phyloP scores from a whole-genome alignment of 78 protist species.

The Dictyostelium purpureum region DNA sequence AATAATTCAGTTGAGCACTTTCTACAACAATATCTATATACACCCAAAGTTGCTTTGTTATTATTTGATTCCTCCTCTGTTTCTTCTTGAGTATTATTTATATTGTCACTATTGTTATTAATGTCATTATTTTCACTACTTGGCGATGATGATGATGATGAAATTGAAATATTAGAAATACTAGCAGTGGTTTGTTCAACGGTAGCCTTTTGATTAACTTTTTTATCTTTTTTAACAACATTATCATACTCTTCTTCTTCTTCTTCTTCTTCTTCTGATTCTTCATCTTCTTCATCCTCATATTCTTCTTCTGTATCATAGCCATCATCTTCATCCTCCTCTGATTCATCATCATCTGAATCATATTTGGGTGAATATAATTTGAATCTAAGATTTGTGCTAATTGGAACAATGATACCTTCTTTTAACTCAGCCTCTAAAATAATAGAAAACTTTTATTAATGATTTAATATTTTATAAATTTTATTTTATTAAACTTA shows the following conservation, averaged over 20 bases:
- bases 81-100: background rate
- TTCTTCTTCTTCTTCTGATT: background rate
- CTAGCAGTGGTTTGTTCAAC: background rate
- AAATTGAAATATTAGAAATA: slow-evolving; percentile 1
- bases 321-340: background rate
- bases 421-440: background rate
- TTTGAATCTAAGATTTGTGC: too few relatives aligned
- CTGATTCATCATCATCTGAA: background rate
- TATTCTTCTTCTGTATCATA: background rate
- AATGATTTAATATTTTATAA: too few relatives aligned
- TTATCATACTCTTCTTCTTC: background rate
- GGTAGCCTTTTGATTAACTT: background rate
- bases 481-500: background rate
- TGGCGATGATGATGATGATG: background rate
- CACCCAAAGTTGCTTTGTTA: background rate
- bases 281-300: background rate
- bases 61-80: background rate
- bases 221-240: background rate
- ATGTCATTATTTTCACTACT: background rate
- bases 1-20: slow-evolving; percentile 47
- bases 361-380: background rate
- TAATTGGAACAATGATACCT: too few relatives aligned
- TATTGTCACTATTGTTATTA: background rate
- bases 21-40: slow-evolving; percentile 46
- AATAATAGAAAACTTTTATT: too few relatives aligned